Base-by-base conservation (phyloP, 257 asterid species). In the Linaria vulgaris region DNA sequence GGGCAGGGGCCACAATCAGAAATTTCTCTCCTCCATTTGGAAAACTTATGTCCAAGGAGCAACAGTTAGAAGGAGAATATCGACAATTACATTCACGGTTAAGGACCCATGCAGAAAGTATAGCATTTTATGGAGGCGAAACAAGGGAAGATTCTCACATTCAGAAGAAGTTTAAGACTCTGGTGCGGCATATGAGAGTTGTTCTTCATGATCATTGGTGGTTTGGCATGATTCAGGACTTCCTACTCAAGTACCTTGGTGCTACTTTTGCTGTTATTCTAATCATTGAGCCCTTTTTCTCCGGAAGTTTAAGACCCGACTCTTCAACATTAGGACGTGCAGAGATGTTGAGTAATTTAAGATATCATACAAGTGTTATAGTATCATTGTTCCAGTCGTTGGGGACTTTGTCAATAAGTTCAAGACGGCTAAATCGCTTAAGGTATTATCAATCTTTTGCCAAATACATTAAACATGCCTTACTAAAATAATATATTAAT, bases 141-240 rank as follows among this genome's bases (percentile, higher is more conserved):
- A 80, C 74, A 54, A 85, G 96, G 79, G 99, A 94, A 78, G 96
- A 90, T 67, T 90, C 73, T 76, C 88, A 94, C 78, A 88, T 94
- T 70, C 95, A 85, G 75, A 82, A 83, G 71, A 94, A 90, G 80
- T 90, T 94, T 74, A 72, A 70, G 74, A 73, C 68, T 73, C 97
- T 94, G 58, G 86, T 90, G 74, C 75, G 59, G 74, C 99, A 94
- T 53, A 85, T 87, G 95, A 82, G 85, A 79, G 83, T 69, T 54
- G 99, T 94, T 73, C 88, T 87, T 81, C 97, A 90, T 76, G 95
- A 94, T 25, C 95, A 87, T 73, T 94, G 99, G 99, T 94, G 99
- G 99, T 94, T 94, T 83, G 99, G 99, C 85, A 94, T 94, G 99
- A 94, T 94, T 79, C 99, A 94, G 64, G 99, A 94, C 75, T 94